Evolutionary conservation across 1,139 yeast genomes (phyloP), one percentile per base, ranked within the genome.

Genomic region (Candida dubliniensis): DNA sequence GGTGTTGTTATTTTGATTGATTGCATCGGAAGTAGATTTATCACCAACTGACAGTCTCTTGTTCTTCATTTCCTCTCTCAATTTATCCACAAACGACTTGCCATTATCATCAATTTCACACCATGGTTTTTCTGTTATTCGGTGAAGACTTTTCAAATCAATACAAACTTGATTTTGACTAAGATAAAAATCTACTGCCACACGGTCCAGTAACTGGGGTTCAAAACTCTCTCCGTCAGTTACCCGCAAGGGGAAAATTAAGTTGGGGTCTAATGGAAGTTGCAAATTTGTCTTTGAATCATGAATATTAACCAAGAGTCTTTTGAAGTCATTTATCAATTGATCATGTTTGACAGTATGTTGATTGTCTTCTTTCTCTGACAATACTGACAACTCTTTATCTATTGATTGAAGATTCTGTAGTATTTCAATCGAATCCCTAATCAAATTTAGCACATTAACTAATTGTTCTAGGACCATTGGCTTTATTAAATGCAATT

Each of bases 161-260:
- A 74, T 53, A 47, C 78, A 73, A 6, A 74, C 58, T 50, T 73
- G 77, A 1, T 77, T 76, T 57, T 72, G 78, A 47, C 66, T 68
- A 37, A 74, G 58, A 50, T 74, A 74, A 31, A 72, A 48, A 47
- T 74, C 79, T 15, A 73, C 52, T 5, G 77, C 60, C 10, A 70
- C 54, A 31, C 59, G 59, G 4, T 58, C 51, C 6, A 67, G 59
- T 18, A 74, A 57, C 15, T 54, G 61, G 1, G 78, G 78, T 36
- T 65, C 66, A 47, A 71, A 74, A 27, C 48, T 38, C 10, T 49
- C 44, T 0, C 58, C 45, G 0, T 60, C 54, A 1, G 67, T 59
- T 4, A 65, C 61, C 43, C 73, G 65, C 15, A 55, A 42, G 5
- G 79, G 79, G 47, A 74, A 74, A 14, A 74, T 74, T 12, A 73